Evolutionary conservation across 2,329 filamentous ascomycete genomes (phyloP).

Genomic region (Malbranchea cinnamomea): DNA sequence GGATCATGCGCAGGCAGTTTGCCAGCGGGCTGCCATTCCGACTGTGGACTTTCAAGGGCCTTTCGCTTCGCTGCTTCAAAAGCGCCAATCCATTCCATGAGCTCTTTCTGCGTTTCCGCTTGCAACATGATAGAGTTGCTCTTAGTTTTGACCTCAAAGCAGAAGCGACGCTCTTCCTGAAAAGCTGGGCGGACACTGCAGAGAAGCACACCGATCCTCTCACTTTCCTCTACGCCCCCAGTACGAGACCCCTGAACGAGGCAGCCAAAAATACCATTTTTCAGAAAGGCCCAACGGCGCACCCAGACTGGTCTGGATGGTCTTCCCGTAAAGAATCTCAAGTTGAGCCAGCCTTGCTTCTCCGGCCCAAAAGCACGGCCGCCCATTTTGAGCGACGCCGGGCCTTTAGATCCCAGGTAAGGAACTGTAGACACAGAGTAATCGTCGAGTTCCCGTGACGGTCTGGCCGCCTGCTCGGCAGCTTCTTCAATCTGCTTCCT

Average conservation of each 20-base stretch:
- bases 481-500: conserved; percentile 69
- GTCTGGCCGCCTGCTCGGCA: conserved; percentile 55
- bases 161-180: conserved; percentile 86
- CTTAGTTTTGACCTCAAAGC: conserved; percentile 97
- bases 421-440: conserved; percentile 84
- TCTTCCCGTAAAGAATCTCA: conserved; percentile 70
- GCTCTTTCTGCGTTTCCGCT: conserved; percentile 77
- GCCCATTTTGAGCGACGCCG: conserved; percentile 45
- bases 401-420: conserved; percentile 57
- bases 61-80: conserved; percentile 91
- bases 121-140: conserved; percentile 79
- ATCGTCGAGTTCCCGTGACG: conserved; percentile 82
- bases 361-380: conserved; percentile 39
- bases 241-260: conserved; percentile 66
- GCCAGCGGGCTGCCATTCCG: conserved; percentile 30
- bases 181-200: conserved; percentile 86
- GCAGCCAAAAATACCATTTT: conserved; percentile 92
- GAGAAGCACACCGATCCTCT: conserved; percentile 86
- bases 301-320: conserved; percentile 83
- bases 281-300: conserved; percentile 87
- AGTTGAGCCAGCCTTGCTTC: conserved; percentile 90
- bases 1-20: conserved; percentile 40
- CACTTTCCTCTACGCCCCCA: conserved; percentile 81
- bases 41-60: conserved; percentile 61
- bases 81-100: conserved; percentile 88